Conservation (phyloP, 768 basidiomycete genomes). For the Trametes punicea region DNA sequence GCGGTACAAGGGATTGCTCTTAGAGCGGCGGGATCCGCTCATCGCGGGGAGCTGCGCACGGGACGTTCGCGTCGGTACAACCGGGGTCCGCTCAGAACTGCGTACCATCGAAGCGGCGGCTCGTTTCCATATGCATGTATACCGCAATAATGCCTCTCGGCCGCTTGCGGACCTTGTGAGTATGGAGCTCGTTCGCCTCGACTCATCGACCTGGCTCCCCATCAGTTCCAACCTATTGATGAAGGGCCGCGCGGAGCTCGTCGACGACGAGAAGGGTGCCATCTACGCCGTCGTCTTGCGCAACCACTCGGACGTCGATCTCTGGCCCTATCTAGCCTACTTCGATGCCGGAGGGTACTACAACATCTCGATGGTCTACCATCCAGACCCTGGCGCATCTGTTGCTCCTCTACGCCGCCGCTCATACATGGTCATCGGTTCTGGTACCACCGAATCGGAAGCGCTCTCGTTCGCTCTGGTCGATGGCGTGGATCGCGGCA, state of each 20-base stretch:
- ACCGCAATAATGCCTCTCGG: constrained; percentile 45
- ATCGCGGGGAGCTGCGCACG: constrained; percentile 35
- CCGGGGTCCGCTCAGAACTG: constrained; percentile 35
- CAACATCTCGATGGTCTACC: constrained; percentile 53
- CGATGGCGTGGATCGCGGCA: constrained; percentile 37
- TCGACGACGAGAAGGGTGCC: constrained; percentile 35
- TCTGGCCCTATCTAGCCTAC: constrained; percentile 63
- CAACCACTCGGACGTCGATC: constrained; percentile 47
- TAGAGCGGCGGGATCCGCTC: constrained; percentile 46
- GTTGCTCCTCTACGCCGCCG: constrained; percentile 43
- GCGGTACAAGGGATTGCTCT: constrained; percentile 36
- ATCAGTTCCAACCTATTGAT: constrained; percentile 45
- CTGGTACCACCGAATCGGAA: constrained; percentile 42
- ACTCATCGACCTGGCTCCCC: constrained; percentile 42
- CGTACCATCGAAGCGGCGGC: constrained; percentile 50
- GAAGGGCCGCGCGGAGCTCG: constrained; percentile 46
- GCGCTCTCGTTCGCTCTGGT: constrained; percentile 44
- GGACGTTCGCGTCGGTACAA: constrained; percentile 38
- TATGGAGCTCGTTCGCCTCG: constrained; percentile 51
- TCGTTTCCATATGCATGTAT: constrained; percentile 56
- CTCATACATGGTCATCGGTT: constrained; percentile 40
- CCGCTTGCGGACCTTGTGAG: constrained; percentile 47
- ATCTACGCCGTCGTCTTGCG: constrained; percentile 48
- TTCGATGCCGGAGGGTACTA: constrained; percentile 59
- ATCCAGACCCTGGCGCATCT: constrained; percentile 37